Evolutionary conservation across 305 asterid species (phyloP).

Genomic region (Fraxinus nigra): DNA sequence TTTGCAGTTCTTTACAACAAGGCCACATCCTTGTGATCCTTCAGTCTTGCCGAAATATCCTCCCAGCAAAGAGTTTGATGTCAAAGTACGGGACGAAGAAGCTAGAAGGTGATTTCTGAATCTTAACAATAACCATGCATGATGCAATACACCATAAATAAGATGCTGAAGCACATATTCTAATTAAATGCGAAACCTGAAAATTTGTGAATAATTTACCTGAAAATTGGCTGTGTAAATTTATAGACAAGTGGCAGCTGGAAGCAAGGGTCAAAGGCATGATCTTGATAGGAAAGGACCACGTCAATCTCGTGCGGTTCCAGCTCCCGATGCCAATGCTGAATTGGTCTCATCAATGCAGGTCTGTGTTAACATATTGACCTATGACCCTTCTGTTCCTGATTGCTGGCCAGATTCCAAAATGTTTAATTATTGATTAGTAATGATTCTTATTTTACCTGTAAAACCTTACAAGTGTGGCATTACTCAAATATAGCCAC

Average conservation of each 20-base stretch:
- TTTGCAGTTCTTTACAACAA: slow-evolving; percentile 69
- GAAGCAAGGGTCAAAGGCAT: slow-evolving; percentile 57
- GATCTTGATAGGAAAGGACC: slow-evolving; percentile 58
- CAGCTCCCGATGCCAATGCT: slow-evolving; percentile 73
- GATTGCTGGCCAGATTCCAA: neutral
- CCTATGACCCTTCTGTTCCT: neutral
- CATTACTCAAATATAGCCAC: neutral
- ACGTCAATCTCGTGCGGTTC: slow-evolving; percentile 75
- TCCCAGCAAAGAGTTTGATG: slow-evolving; percentile 95
- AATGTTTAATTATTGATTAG: neutral
- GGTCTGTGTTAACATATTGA: slow-evolving; percentile 35
- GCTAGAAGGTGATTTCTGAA: slow-evolving; percentile 63
- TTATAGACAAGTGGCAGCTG: slow-evolving; percentile 68
- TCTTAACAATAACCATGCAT: slow-evolving; percentile 1
- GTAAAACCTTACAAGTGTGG: neutral
- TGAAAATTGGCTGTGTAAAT: slow-evolving; percentile 17
- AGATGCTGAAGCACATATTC: slow-evolving; percentile 14
- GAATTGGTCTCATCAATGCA: slow-evolving; percentile 66
- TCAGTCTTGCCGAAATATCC: slow-evolving; percentile 87
- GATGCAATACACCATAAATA: neutral
- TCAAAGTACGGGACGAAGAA: slow-evolving; percentile 90
- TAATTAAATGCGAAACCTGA: neutral
- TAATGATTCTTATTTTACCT: neutral
- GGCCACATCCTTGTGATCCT: slow-evolving; percentile 88
- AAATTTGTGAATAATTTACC: neutral